Evolutionary conservation across 148 eudicot species (phyloP).

Genomic region (Heliamphora exappendiculata): DNA sequence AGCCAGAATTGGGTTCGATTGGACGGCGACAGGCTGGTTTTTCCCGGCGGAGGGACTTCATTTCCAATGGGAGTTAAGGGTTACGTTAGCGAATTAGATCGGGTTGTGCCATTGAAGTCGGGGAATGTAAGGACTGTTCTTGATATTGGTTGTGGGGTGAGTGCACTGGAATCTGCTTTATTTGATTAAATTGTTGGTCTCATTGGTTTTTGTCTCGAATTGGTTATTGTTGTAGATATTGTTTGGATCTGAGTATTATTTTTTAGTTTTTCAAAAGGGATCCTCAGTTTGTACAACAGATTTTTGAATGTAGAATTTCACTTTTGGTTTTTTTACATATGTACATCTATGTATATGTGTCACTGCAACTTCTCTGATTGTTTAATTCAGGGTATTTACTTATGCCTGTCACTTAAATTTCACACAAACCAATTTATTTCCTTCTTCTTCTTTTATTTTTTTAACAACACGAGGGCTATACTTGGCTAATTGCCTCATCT

Average conservation of each 20-base stretch:
- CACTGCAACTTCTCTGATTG: not conserved
- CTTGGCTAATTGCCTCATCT: too few relatives aligned
- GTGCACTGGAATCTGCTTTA: not conserved
- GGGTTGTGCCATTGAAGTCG: conserved; percentile 31
- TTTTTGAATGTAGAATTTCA: not conserved
- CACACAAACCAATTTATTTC: too few relatives aligned
- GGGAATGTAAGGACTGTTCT: conserved; percentile 45
- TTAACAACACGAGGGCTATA: too few relatives aligned
- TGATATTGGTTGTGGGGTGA: conserved; percentile 65
- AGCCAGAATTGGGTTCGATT: conserved; percentile 49
- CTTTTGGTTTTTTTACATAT: not conserved
- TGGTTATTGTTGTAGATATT: not conserved
- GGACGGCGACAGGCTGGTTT: conserved; percentile 33
- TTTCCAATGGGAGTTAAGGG: conserved; percentile 39
- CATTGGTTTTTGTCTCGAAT: not conserved
- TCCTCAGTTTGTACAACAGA: too few relatives aligned
- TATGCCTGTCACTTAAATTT: too few relatives aligned
- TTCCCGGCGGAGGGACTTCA: conserved; percentile 61
- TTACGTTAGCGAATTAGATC: conserved; percentile 27
- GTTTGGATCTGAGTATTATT: not conserved
- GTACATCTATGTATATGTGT: not conserved
- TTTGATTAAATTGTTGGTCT: too few relatives aligned
- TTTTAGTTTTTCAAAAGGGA: too few relatives aligned
- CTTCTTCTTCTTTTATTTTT: too few relatives aligned
- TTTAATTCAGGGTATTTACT: too few relatives aligned